phyloP scores from a whole-genome alignment of 257 asterid genomes.

The Misopates orontium region DNA sequence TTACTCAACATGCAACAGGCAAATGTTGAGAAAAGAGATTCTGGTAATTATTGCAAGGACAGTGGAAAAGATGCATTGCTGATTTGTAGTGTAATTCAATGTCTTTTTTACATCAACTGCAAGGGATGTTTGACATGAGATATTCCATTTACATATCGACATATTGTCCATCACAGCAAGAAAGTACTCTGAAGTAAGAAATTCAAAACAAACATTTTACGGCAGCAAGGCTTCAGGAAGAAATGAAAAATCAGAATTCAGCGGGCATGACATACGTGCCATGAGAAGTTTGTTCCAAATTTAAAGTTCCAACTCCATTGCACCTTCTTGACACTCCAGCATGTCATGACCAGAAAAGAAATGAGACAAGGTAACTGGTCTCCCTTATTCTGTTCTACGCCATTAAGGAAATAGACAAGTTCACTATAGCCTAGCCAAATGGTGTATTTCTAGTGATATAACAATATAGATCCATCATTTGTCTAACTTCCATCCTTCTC shows the following conservation, averaged over 20 bases:
- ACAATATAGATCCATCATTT: too few species aligned
- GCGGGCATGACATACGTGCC: not conserved
- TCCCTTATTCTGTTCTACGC: not conserved
- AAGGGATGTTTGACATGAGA: too few species aligned
- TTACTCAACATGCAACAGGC: not conserved
- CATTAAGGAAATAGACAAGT: not conserved
- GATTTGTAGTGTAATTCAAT: too few species aligned
- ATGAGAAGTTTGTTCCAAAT: conserved; percentile 2
- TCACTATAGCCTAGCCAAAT: not conserved
- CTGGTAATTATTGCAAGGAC: not conserved
- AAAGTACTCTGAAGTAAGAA: not conserved
- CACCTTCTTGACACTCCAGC: not conserved
- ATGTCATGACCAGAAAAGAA: too few species aligned
- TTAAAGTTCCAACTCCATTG: not conserved
- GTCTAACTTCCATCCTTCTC: not conserved
- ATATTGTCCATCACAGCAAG: not conserved
- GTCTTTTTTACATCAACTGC: too few species aligned
- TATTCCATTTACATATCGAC: too few species aligned
- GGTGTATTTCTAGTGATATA: not conserved
- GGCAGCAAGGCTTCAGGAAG: not conserved
- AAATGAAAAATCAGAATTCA: not conserved
- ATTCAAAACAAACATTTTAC: not conserved
- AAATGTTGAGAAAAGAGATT: too few species aligned
- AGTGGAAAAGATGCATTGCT: not conserved
- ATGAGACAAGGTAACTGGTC: not conserved